Evolutionary conservation across 441 rosid genomes (phyloP).

Genomic region (Brassica balearica): DNA sequence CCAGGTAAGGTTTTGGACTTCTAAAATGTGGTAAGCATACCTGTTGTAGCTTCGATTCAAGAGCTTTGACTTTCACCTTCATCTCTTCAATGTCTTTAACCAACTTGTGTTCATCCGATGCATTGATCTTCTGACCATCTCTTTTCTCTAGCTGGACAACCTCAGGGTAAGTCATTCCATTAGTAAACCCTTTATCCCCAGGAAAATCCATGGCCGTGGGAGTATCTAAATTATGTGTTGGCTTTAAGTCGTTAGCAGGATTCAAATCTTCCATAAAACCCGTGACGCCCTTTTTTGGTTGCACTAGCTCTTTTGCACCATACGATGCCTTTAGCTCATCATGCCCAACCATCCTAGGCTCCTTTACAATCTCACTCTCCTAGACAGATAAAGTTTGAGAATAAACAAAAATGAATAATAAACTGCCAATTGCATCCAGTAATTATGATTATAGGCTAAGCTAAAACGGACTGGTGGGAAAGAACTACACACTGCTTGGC

Average conservation of each 20-base stretch:
- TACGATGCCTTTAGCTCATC: constrained; percentile 46
- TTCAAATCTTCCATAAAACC: constrained; percentile 31
- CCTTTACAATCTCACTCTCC: constrained; percentile 45
- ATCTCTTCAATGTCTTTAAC: constrained; percentile 64
- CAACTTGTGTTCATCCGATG: constrained; percentile 55
- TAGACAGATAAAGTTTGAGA: constrained; percentile 19
- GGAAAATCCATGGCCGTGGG: constrained; percentile 33
- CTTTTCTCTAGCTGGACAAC: constrained; percentile 36
- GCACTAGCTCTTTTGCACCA: constrained; percentile 41
- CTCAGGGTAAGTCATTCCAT: constrained; percentile 45
- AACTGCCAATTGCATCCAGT: constrained; percentile 3
- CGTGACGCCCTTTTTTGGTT: constrained; percentile 32
- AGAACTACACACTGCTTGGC: constrained; percentile 30
- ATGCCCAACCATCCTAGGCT: constrained; percentile 50
- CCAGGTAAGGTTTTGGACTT: constrained; percentile 5
- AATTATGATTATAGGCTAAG: not conserved
- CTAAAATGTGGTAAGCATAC: constrained; percentile 45
- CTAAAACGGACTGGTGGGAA: constrained; percentile 12
- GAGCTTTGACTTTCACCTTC: constrained; percentile 63
- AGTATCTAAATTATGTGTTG: constrained; percentile 30
- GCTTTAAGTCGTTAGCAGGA: constrained; percentile 37
- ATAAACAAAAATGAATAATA: constrained; percentile 18
- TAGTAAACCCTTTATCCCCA: constrained; percentile 40
- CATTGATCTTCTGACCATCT: constrained; percentile 39
- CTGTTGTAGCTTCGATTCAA: constrained; percentile 76